A percentile compares a stretch with the other conserved stretches of the same genome.
phyloP scores from a whole-genome alignment of 129 eudicot species.

The Sambucus nigra region DNA sequence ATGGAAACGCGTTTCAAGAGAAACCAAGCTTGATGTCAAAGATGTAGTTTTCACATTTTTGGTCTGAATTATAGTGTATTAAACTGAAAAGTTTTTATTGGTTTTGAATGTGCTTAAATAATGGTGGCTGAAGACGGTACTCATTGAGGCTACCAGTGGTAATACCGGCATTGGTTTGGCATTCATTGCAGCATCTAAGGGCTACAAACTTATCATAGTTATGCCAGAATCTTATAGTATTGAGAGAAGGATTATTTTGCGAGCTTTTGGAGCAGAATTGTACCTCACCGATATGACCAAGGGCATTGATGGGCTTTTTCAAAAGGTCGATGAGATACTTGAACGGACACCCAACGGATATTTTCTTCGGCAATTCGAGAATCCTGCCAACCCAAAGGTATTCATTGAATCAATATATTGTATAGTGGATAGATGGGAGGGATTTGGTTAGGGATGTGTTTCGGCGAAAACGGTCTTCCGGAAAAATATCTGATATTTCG shows the following conservation, averaged over 20 bases:
- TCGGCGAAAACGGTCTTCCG: too few species aligned
- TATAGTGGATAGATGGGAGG: too few species aligned
- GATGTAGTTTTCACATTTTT: neutral
- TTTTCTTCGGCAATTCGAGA: slow-evolving; percentile 43
- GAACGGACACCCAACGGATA: slow-evolving; percentile 43
- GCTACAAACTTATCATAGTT: slow-evolving; percentile 46
- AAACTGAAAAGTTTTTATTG: slow-evolving; percentile 3
- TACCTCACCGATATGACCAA: slow-evolving; percentile 32
- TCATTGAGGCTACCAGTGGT: slow-evolving; percentile 61
- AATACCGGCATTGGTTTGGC: slow-evolving; percentile 81
- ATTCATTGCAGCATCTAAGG: slow-evolving; percentile 55
- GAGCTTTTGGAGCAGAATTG: slow-evolving; percentile 65
- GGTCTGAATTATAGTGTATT: neutral
- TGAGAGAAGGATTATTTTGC: slow-evolving; percentile 53
- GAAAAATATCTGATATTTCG: too few species aligned
- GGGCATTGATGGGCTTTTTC: slow-evolving; percentile 28
- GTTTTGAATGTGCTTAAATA: slow-evolving; percentile 1
- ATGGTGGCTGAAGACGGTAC: slow-evolving; percentile 34
- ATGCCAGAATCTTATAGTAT: slow-evolving; percentile 52
- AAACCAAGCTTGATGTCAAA: neutral
- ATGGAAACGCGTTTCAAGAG: neutral
- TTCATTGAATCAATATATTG: neutral
- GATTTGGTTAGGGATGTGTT: too few species aligned
- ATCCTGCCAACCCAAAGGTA: slow-evolving; percentile 79
- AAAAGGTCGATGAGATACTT: slow-evolving; percentile 40